A percentile compares a stretch with the other conserved stretches of the same genome.
phyloP scores from a whole-genome alignment of 2,329 filamentous ascomycete genomes.

The Venturia carpophila region DNA sequence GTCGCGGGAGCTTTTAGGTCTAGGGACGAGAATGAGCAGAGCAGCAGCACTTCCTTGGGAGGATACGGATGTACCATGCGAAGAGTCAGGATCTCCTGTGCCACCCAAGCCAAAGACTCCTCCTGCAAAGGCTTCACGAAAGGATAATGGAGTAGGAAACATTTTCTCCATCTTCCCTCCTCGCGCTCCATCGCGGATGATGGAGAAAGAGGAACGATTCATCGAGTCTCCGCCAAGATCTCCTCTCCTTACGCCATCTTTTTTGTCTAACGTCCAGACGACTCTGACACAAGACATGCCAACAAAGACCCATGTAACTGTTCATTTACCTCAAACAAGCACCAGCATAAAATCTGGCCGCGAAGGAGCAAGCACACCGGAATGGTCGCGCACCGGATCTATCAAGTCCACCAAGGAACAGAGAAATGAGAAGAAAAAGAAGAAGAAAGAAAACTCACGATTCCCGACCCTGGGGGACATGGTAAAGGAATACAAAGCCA shows the following conservation, averaged over 20 bases:
- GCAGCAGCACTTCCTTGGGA: constrained; percentile 30
- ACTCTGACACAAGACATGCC: background rate
- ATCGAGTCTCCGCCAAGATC: constrained; percentile 12
- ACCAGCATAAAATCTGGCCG: constrained; percentile 10
- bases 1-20: constrained; percentile 31
- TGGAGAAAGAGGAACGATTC: background rate
- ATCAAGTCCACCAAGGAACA: background rate
- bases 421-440: constrained; percentile 16
- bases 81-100: background rate
- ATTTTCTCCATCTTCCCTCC: constrained; percentile 11
- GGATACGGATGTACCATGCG: background rate
- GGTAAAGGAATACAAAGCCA: constrained; percentile 15
- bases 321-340: background rate
- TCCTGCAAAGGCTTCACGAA: background rate
- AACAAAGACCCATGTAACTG: background rate
- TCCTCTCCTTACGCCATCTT: constrained; percentile 16
- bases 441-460: constrained; percentile 9
- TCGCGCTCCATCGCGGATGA: background rate
- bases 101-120: background rate
- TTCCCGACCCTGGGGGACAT: constrained; percentile 13
- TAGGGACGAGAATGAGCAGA: constrained; percentile 30
- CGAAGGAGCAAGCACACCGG: constrained; percentile 11
- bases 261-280: constrained; percentile 12
- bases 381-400: background rate
- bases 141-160: background rate